Base-by-base conservation (phyloP, 2,329 filamentous ascomycete genomes). In the Leptographium radiaticola region DNA sequence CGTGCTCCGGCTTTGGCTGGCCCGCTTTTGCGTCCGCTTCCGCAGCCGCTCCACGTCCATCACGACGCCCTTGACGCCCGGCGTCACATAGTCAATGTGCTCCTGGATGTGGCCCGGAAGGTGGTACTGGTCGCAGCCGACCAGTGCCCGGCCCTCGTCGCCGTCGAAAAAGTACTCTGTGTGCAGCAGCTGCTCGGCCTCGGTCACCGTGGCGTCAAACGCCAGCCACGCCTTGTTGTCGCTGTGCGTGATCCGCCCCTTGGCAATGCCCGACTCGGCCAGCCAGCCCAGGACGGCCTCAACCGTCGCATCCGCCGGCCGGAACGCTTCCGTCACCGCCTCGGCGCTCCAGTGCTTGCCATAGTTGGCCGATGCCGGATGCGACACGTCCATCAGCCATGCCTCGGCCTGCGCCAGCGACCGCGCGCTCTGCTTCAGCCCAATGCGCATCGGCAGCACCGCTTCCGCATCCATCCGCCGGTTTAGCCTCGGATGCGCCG, bases 61-160 rank as follows among this genome's bases (percentile, higher is more conserved):
- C 11, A 43, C 8, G 15, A 18, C 33, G 20, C 25, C 34, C 43
- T 53, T 56, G 20, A 54, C 39, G 7, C 75, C 75, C 0, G 76
- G 76, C 1, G 72, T 78, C 42, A 80, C 71, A 61, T 77, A 79
- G 63, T 79, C 76, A 51, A 80, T 67, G 55, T 78, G 73, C n/a
- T 68, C 59, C 39, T 67, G 66, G n/a, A 79, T 57, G 43, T 71
- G 62, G 31, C 67, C 64, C 1, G 76, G 76, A 4, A 79, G 64
- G 55, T 75, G 73, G 60, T 63, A 63, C 46, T 49, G 16, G 3
- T 54, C 42, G 18, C 59, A 62, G 30, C 59, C 60, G 40, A 61
- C 59, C 18, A 55, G 57, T 20, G 38, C 50, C 13, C 38, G 1
- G 12, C 16, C 52, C 2, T 20, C 49, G 25, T 11, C 40, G 11